Evolutionary conservation across 768 basidiomycete genomes (phyloP).

Genomic region (Neoboletus magnificus): DNA sequence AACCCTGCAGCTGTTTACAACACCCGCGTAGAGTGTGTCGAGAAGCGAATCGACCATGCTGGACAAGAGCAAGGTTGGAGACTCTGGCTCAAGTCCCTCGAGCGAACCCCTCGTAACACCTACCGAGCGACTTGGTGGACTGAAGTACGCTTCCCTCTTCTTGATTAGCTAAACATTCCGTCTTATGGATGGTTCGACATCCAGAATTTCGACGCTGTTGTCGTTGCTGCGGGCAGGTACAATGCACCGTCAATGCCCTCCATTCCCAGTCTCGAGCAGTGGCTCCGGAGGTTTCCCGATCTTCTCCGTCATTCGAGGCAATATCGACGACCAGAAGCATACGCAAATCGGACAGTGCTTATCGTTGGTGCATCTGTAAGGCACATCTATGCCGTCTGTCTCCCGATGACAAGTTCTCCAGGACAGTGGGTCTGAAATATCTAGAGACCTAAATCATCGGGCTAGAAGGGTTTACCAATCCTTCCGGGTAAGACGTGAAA

Average conservation of each 20-base stretch:
- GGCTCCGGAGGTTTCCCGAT: slow-evolving; percentile 25
- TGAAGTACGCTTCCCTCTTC: background rate
- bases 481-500: background rate
- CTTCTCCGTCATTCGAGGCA: slow-evolving; percentile 39
- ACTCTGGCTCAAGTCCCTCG: background rate
- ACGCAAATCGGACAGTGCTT: slow-evolving; percentile 37
- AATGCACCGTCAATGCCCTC: background rate
- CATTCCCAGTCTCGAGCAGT: background rate
- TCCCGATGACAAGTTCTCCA: background rate
- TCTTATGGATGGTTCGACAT: background rate
- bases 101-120: background rate
- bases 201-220: background rate
- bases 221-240: background rate
- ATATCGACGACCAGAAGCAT: slow-evolving; percentile 40
- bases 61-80: background rate
- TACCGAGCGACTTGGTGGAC: background rate
- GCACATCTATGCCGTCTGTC: background rate
- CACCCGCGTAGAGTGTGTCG: background rate
- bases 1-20: background rate
- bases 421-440: slow-evolving; percentile 11
- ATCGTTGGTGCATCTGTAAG: slow-evolving; percentile 35
- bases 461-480: slow-evolving; percentile 11
- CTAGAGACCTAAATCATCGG: slow-evolving; percentile 10
- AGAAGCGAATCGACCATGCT: background rate
- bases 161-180: background rate